Evolutionary conservation across 2,329 filamentous ascomycete species (phyloP).

Genomic region (Talaromyces islandicus): DNA sequence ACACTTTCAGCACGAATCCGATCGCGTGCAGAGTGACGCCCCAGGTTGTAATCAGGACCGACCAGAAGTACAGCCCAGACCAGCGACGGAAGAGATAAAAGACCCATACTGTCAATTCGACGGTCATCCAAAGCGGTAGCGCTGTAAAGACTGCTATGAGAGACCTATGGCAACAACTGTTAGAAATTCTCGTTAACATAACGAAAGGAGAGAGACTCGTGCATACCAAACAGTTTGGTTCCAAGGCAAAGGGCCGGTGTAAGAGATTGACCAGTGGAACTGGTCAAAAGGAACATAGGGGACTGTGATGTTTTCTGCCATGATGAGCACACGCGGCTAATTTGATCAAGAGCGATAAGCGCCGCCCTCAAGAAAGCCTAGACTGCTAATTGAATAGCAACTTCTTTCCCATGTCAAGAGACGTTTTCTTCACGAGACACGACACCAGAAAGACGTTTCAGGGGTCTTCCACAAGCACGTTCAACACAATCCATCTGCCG

Average conservation of each 20-base stretch:
- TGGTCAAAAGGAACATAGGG: slow-evolving; percentile 6
- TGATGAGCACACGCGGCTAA: background rate
- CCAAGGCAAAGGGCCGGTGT: slow-evolving; percentile 1
- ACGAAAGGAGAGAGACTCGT: background rate
- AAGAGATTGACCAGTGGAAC: slow-evolving; percentile 6
- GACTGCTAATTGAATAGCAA: background rate
- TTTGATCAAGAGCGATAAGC: background rate
- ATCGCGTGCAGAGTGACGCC: slow-evolving; percentile 16
- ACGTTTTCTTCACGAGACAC: background rate
- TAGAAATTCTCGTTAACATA: background rate
- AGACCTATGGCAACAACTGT: background rate
- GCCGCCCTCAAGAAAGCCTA: background rate
- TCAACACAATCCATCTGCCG: too few relatives aligned
- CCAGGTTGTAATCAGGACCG: slow-evolving; percentile 15
- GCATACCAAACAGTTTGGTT: slow-evolving; percentile 10
- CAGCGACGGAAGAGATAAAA: slow-evolving; percentile 17
- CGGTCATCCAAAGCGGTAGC: slow-evolving; percentile 10
- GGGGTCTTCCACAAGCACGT: background rate
- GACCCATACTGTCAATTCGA: slow-evolving; percentile 16
- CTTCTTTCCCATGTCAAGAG: background rate
- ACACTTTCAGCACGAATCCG: slow-evolving; percentile 16
- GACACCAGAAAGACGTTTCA: background rate
- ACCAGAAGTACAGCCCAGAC: slow-evolving; percentile 18
- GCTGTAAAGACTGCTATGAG: slow-evolving; percentile 8
- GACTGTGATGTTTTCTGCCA: slow-evolving; percentile 9